A percentile compares a stretch with the other conserved stretches of the same genome.
Conservation (phyloP, 768 basidiomycete genomes). For the Phaeolepiota aurea region DNA sequence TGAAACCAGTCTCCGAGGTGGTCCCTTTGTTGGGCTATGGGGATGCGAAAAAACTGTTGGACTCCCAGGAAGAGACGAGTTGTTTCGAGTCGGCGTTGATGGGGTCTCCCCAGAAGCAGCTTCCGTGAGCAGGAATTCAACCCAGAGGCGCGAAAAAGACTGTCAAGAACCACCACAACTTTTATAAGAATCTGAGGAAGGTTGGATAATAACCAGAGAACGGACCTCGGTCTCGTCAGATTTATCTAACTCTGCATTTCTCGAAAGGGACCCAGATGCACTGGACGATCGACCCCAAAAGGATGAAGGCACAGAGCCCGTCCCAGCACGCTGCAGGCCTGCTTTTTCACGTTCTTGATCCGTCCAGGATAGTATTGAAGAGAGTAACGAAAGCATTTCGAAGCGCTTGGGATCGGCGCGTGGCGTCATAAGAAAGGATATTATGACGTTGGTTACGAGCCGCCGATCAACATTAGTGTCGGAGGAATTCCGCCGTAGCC, state of each 20-base stretch:
- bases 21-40: slow-evolving; percentile 9
- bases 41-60: slow-evolving; percentile 14
- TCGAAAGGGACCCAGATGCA: slow-evolving; percentile 21
- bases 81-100: slow-evolving; percentile 15
- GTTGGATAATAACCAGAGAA: slow-evolving; percentile 1
- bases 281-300: slow-evolving; percentile 36
- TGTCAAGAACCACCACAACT: slow-evolving; percentile 19
- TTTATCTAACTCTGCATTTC: slow-evolving; percentile 59
- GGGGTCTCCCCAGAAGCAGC: slow-evolving; percentile 41
- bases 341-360: slow-evolving; percentile 90
- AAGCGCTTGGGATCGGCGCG: slow-evolving; percentile 92
- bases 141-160: slow-evolving; percentile 97
- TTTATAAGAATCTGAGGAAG: not conserved
- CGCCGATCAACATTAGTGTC: slow-evolving; percentile 92
- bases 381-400: slow-evolving; percentile 87
- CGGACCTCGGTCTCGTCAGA: slow-evolving; percentile 79
- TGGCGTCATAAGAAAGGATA: slow-evolving; percentile 85
- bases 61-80: slow-evolving; percentile 24
- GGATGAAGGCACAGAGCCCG: slow-evolving; percentile 14
- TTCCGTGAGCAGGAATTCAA: slow-evolving; percentile 96
- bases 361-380: slow-evolving; percentile 87
- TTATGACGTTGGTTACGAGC: slow-evolving; percentile 88
- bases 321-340: slow-evolving; percentile 58
- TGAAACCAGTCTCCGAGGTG: slow-evolving; percentile 21
- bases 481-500: slow-evolving; percentile 77